These are phyloP conservation scores for Dipodascus geniculatus DNA, from an alignment of 805 yeast species.

Conservation along the genomic window DNA sequence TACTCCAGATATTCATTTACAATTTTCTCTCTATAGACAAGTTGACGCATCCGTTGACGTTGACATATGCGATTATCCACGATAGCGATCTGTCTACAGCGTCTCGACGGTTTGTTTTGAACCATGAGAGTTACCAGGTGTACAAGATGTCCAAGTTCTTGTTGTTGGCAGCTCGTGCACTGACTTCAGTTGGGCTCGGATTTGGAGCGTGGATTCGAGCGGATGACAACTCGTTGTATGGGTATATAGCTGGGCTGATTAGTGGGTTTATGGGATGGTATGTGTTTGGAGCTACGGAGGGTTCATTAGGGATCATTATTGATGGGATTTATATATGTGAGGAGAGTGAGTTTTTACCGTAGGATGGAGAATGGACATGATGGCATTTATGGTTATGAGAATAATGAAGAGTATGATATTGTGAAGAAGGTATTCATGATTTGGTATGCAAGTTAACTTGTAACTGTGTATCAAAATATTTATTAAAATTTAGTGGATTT, in stretches of 20 bases:
- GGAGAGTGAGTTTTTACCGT: neutral
- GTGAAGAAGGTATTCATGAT: no score
- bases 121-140: conserved; percentile 21
- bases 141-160: conserved; percentile 28
- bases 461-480: no score
- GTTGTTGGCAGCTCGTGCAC: conserved; percentile 26
- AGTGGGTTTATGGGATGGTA: conserved; percentile 32
- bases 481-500: no score
- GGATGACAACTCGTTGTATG: conserved; percentile 27
- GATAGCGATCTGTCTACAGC: conserved; percentile 20
- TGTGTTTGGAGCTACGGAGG: conserved; percentile 32
- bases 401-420: no score
- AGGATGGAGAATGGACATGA: no score
- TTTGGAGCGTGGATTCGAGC: conserved; percentile 28
- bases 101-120: conserved; percentile 1
- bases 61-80: conserved; percentile 27
- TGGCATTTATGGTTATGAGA: no score
- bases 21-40: conserved; percentile 18
- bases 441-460: no score
- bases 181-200: conserved; percentile 28
- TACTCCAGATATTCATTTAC: conserved; percentile 17
- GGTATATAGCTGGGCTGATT: conserved; percentile 29
- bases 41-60: conserved; percentile 27
- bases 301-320: conserved; percentile 27
- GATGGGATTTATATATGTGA: conserved; percentile 26